Conservation (phyloP, 768 basidiomycete species). For the Tylopilus plumbeoviolaceoides region DNA sequence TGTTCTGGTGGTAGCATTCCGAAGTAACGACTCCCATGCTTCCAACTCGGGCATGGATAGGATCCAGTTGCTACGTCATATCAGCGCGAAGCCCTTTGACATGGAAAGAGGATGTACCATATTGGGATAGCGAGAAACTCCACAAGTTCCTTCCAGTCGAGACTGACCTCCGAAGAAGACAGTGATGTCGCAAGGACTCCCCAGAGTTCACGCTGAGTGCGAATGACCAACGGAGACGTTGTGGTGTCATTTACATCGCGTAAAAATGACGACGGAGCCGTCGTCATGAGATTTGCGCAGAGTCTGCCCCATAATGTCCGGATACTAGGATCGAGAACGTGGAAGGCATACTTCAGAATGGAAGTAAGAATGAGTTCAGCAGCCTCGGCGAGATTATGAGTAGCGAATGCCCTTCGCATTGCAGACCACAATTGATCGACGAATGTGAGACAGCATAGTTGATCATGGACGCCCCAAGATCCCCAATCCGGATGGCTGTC, state of each 20-base stretch:
- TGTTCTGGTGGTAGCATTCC: constrained; percentile 24
- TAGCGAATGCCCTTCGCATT: constrained; percentile 45
- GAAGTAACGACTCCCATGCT: constrained; percentile 41
- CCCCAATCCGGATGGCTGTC: constrained; percentile 16
- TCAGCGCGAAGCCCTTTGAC: constrained; percentile 2
- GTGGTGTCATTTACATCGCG: constrained; percentile 29
- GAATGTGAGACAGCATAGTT: constrained; percentile 37
- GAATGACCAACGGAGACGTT: constrained; percentile 22
- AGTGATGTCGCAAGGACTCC: constrained; percentile 36
- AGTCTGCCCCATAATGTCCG: constrained; percentile 44
- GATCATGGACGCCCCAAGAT: constrained; percentile 25
- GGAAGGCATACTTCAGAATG: constrained; percentile 42
- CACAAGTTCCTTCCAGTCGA: constrained; percentile 39
- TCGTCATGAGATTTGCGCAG: constrained; percentile 44
- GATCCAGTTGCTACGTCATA: constrained; percentile 38
- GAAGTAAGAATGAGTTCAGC: constrained; percentile 46
- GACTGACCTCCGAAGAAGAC: constrained; percentile 20
- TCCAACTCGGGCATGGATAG: constrained; percentile 40
- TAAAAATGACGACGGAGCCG: constrained; percentile 39
- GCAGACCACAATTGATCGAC: constrained; percentile 48
- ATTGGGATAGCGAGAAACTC: constrained; percentile 47
- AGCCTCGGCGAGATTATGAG: constrained; percentile 36
- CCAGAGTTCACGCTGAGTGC: constrained; percentile 44
- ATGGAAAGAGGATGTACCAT: constrained; percentile 32
- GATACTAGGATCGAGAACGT: constrained; percentile 37